Base-by-base conservation (phyloP, 192 early-diverging fungal genomes). In the Coemansia asiatica region DNA sequence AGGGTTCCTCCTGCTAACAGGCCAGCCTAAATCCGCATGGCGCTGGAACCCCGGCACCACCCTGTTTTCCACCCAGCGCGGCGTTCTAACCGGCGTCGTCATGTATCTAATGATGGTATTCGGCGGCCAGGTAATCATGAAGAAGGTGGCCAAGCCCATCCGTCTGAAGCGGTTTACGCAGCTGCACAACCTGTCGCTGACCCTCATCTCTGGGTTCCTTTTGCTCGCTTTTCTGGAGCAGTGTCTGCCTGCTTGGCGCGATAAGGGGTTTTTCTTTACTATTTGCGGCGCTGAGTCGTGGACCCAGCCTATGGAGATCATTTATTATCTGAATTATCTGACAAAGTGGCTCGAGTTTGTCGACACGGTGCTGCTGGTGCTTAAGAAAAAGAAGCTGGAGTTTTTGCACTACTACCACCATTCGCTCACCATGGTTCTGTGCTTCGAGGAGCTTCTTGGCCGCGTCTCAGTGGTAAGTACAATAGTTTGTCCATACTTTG, bases 371-470 rank as follows among this genome's bases (percentile, higher is more conserved):
- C 93, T 97, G 72, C 81, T 94, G 29, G 90, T 93, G 1, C 81
- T 90, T 38, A 91, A 88, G 77, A 91, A 90, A 84, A 94, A 92
- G 86, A 87, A 88, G 57, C 89, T 92, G 51, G 93, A 90, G 75
- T 97, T 97, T 83, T 80, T 97, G 49, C 95, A 97, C 68, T 92
- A 91, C 67, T 97, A 91, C 86, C 95, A 97, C 76, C 95, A 97
- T 78, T 89, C 91, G 57, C 85, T 93, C 79, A 95, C 94, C 23
- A 90, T 92, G 87, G 84, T 91, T 46, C 90, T 95, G 23, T 94
- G 92, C 84, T 95, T 84, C 62, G 84, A 87, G 59, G 91, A 95
- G 77, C 85, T 95, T 27, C 79, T 83, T 31, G 92, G 94, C 4
- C 79, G 82, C 26, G 89, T 91, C 22, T 85, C 91, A 29, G 90